These are phyloP conservation scores for Sarocladium brachiariae DNA, from an alignment of 2,329 filamentous ascomycete species.

Conservation along the genomic window DNA sequence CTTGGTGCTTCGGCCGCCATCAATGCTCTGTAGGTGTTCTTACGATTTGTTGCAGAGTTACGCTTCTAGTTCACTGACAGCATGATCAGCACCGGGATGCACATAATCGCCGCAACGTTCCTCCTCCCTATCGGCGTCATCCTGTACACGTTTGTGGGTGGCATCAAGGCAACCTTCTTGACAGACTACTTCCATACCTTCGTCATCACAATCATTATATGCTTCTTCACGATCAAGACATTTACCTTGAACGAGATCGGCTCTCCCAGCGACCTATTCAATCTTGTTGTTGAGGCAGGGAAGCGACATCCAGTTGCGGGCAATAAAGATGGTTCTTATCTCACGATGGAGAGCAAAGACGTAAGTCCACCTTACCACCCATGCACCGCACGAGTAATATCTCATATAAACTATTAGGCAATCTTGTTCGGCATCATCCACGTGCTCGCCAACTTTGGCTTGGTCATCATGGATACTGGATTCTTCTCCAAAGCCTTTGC, in stretches of 20 bases:
- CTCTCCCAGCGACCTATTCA: constrained; percentile 40
- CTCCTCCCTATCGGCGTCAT: constrained; percentile 32
- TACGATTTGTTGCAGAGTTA: no score
- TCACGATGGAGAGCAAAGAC: constrained; percentile 49
- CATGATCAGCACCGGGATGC: constrained; percentile 36
- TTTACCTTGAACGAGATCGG: constrained; percentile 40
- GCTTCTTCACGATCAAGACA: constrained; percentile 39
- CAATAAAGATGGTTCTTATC: constrained; percentile 45
- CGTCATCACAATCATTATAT: constrained; percentile 44
- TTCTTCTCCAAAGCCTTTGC: constrained; percentile 49
- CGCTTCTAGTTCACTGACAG: constrained; percentile 6
- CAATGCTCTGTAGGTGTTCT: constrained; percentile 22
- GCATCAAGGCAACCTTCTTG: constrained; percentile 35
- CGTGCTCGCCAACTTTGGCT: constrained; percentile 41
- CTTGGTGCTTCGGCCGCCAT: constrained; percentile 30
- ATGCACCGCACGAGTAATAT: neutral
- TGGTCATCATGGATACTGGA: constrained; percentile 46
- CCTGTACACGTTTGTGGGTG: constrained; percentile 32
- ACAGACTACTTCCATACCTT: constrained; percentile 50
- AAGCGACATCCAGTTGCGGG: constrained; percentile 21
- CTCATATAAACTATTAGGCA: constrained; percentile 21
- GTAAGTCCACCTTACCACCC: constrained; percentile 17
- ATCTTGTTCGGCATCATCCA: constrained; percentile 45
- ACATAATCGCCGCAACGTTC: constrained; percentile 43
- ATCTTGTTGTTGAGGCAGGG: constrained; percentile 34